phyloP scores from a whole-genome alignment of 192 early-diverging fungal genomes.

The Entomortierella lignicola region DNA sequence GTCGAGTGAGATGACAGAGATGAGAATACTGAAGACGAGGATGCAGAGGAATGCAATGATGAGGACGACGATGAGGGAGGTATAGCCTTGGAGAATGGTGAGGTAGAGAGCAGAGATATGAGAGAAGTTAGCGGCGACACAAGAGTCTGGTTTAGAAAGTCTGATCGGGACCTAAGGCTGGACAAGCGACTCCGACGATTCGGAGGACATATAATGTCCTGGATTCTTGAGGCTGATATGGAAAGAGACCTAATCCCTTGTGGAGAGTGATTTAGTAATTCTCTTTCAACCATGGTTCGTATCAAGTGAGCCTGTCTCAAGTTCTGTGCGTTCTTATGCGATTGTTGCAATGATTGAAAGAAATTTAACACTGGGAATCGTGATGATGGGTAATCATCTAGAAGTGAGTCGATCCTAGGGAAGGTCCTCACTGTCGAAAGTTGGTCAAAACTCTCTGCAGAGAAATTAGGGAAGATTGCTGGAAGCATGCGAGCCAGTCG shows the following conservation, averaged over 20 bases:
- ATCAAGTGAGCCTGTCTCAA: constrained; percentile 15
- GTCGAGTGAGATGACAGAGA: constrained; percentile 9
- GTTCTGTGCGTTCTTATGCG: constrained; percentile 8
- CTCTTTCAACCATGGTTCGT: constrained; percentile 20
- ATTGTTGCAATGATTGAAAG: constrained; percentile 26
- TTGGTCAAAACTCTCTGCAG: constrained; percentile 32
- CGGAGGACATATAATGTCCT: constrained; percentile 7
- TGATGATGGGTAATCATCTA: neutral
- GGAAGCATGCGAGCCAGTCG: constrained; percentile 19
- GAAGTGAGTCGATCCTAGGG: neutral
- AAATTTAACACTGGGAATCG: constrained; percentile 14
- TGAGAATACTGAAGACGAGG: constrained; percentile 14
- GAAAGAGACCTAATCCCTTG: constrained; percentile 17
- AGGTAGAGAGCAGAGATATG: constrained; percentile 25
- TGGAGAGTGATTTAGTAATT: constrained; percentile 30
- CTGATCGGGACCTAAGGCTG: neutral
- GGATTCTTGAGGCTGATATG: constrained; percentile 24
- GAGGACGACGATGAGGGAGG: constrained; percentile 5
- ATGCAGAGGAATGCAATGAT: constrained; percentile 8
- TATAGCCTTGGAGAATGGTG: constrained; percentile 6
- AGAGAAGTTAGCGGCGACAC: constrained; percentile 21
- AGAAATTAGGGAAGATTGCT: constrained; percentile 15
- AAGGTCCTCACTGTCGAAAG: constrained; percentile 3
- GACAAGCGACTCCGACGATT: neutral
- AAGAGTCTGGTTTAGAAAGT: neutral